Conservation (phyloP, 2,329 filamentous ascomycete genomes). For the Nemania sp. region DNA sequence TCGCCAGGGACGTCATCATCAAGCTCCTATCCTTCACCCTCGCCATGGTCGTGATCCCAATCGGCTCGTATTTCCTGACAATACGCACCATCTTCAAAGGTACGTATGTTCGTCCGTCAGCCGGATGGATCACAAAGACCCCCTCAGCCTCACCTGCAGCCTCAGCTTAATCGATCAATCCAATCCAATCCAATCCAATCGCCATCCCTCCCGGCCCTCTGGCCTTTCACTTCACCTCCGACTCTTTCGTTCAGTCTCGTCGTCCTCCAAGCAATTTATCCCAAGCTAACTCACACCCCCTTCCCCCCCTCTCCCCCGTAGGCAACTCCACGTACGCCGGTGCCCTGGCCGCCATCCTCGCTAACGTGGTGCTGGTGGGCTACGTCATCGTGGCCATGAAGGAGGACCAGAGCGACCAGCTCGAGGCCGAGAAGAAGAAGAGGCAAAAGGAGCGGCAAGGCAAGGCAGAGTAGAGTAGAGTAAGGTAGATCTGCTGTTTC, state of each 20-base stretch:
- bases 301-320: constrained; percentile 43
- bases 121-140: no score
- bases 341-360: constrained; percentile 81
- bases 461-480: constrained; percentile 19
- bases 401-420: constrained; percentile 69
- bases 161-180: no score
- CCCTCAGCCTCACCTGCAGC: neutral
- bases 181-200: neutral
- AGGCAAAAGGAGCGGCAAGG: constrained; percentile 50
- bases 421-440: constrained; percentile 46
- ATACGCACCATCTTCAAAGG: constrained; percentile 78
- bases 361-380: constrained; percentile 87
- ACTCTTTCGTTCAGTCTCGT: no score
- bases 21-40: constrained; percentile 90
- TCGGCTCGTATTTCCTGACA: constrained; percentile 85
- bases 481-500: neutral
- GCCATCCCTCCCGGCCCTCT: neutral
- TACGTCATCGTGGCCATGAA: constrained; percentile 91
- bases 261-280: no score
- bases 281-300: no score
- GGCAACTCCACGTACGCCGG: constrained; percentile 90
- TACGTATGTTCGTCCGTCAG: constrained; percentile 44
- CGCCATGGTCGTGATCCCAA: constrained; percentile 86
- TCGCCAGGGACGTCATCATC: constrained; percentile 73
- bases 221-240: no score